These are phyloP conservation scores for Aspergillus terreus DNA, from an alignment of 2,329 filamentous ascomycete species.

Conservation along the genomic window DNA sequence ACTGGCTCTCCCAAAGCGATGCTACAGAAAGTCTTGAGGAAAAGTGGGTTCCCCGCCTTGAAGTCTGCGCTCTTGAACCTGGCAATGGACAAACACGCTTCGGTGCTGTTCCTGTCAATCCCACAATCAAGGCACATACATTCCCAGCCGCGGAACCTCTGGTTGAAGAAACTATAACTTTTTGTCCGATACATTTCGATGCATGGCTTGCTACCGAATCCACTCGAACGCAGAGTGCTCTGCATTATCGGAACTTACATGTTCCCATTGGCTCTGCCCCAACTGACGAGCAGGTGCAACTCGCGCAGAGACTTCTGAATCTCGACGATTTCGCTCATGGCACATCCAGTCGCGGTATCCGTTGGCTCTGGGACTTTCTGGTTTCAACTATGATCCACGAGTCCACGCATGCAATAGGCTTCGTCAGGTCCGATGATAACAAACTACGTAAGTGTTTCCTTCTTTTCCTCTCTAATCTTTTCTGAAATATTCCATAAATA, in stretches of 20 bases:
- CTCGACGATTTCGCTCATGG: background rate
- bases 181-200: background rate
- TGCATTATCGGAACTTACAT: slow-evolving; percentile 2
- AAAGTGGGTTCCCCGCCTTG: background rate
- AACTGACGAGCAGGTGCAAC: background rate
- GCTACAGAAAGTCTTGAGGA: background rate
- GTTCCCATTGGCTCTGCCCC: background rate
- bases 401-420: background rate
- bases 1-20: background rate
- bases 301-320: background rate
- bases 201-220: background rate
- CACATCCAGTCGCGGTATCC: background rate
- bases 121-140: background rate
- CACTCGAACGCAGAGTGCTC: background rate
- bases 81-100: background rate
- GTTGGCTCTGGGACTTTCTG: background rate
- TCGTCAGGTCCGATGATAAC: background rate
- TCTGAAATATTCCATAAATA: no score
- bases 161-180: background rate
- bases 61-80: background rate
- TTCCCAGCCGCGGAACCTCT: background rate
- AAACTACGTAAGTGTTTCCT: background rate
- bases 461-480: background rate
- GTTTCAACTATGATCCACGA: slow-evolving; percentile 1
- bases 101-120: background rate